A percentile compares a stretch with the other conserved stretches of the same genome.
phyloP scores from a whole-genome alignment of 169 alveolate species.

The Neospora caninum region DNA sequence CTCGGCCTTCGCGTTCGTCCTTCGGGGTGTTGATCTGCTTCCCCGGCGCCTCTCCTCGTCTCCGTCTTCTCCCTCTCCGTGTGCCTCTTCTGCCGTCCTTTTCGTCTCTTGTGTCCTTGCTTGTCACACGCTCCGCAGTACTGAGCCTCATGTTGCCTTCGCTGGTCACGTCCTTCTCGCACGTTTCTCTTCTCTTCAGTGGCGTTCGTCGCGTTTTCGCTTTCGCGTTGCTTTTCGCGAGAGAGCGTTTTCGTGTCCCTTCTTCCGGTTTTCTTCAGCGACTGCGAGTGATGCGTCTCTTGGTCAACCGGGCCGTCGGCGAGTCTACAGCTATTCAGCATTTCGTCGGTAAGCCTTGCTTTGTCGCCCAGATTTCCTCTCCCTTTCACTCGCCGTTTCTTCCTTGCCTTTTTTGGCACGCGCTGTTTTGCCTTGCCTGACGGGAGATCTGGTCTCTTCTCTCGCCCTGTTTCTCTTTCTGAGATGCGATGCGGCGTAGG shows the following conservation, averaged over 20 bases:
- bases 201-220: background rate
- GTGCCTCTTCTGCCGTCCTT: no score
- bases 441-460: no score
- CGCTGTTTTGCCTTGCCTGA: no score
- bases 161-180: background rate
- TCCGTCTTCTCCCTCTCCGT: no score
- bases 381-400: background rate
- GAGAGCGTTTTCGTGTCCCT: background rate
- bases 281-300: conserved; percentile 22
- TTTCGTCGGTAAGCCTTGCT: background rate
- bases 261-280: background rate
- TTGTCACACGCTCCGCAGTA: background rate
- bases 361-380: background rate
- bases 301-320: conserved; percentile 27
- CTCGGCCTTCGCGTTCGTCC: no score
- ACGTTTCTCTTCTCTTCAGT: background rate
- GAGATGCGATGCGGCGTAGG: no score
- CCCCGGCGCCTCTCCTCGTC: no score
- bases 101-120: background rate
- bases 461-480: no score
- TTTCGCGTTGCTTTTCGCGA: background rate
- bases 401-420: background rate
- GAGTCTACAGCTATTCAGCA: conserved; percentile 32
- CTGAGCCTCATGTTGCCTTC: no score
- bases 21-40: no score